These are phyloP conservation scores for Spongospora subterranea DNA, from an alignment of 208 protist species.

Conservation along the genomic window DNA sequence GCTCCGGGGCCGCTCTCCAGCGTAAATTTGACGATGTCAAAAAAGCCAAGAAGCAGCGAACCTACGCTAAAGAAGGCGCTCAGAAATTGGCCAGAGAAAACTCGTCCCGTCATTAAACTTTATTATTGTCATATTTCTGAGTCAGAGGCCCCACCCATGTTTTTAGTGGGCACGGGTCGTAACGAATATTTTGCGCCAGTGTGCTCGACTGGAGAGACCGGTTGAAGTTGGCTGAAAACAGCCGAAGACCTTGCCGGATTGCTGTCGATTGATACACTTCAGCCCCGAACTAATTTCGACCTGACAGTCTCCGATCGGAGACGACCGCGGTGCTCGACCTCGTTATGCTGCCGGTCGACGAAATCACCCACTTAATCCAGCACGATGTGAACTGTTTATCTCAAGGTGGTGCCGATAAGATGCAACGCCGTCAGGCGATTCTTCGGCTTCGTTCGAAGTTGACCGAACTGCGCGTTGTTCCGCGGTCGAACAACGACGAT, in stretches of 20 bases:
- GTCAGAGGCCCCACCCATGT: too few species aligned
- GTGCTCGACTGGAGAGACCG: too few species aligned
- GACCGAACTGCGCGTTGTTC: not conserved
- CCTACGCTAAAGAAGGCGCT: not conserved
- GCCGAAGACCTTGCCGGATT: too few species aligned
- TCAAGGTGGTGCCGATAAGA: not conserved
- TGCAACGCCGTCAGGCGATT: not conserved
- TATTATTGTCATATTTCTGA: not conserved
- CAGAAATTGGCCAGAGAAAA: not conserved
- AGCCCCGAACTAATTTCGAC: too few species aligned
- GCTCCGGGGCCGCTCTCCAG: not conserved
- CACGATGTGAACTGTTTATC: not conserved
- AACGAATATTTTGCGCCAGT: too few species aligned
- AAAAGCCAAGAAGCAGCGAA: not conserved
- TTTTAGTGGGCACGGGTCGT: too few species aligned
- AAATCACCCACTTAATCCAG: not conserved
- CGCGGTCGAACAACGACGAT: not conserved
- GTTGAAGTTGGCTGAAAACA: too few species aligned
- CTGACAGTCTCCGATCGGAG: too few species aligned
- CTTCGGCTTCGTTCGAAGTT: not conserved
- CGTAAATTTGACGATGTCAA: conserved; percentile 35
- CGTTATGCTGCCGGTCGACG: not conserved
- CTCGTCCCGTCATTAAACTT: not conserved
- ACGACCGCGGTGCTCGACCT: too few species aligned
- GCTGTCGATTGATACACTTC: too few species aligned